Base-by-base conservation (phyloP, 257 asterid genomes). In the Lavandula angustifolia region DNA sequence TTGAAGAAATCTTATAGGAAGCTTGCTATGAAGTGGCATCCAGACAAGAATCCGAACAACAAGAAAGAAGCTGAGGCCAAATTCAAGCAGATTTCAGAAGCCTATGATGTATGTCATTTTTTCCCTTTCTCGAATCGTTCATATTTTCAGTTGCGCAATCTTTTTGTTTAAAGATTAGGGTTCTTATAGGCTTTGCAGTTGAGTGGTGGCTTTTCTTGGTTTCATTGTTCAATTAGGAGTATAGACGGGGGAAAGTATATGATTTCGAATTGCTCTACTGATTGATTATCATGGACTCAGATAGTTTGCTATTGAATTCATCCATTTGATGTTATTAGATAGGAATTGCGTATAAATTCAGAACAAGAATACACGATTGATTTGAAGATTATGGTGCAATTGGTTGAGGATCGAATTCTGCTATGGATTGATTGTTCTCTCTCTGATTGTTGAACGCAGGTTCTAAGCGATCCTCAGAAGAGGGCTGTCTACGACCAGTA, bases 21-120 rank as follows among this genome's bases (percentile, higher is more conserved):
- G 63, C 80, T 88, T 37, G 95, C 96, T 3, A 88, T 88, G 95
- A 88, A 88, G 68, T 88, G 96, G 96, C 96, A 88, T 12, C 96
- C 96, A 34, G 96, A 88, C 31, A 88, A 88, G 83, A 88, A 88
- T 57, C 96, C 92, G 4, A 84, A 64, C 78, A 84, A 83, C 64
- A 86, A 84, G 86, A 86, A 86, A 60, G 94, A 85, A 4, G 95
- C 95, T 29, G 96, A 89, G 74, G 95, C 91, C 12, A 86, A 83
- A 80, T 89, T 86, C 81, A 89, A 89, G 54, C 87, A 86, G 76
- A 84, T 89, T 59, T 86, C 96, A 22, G 95, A 89, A 81, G 96
- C 96, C 10, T 89, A 89, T 54, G 96, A 86, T 80, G 96, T 89
- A 78, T 9, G 18, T 3, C 3, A 2, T 11, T 11, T 48, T 31